These are phyloP conservation scores for Hypsizygus marmoreus DNA, from an alignment of 768 basidiomycete genomes.

Conservation along the genomic window DNA sequence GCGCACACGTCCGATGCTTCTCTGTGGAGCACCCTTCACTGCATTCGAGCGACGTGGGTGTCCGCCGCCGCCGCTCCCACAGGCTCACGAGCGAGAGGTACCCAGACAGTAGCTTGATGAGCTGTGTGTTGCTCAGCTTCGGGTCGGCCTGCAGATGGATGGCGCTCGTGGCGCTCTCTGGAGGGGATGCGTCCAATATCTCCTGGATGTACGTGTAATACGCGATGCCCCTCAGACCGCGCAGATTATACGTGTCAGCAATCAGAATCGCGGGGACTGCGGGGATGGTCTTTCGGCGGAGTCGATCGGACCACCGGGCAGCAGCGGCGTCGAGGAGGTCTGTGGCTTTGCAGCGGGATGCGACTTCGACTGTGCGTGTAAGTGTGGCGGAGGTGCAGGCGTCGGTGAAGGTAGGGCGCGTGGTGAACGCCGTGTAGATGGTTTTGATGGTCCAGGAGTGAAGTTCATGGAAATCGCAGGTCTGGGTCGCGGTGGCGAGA, in stretches of 20 bases:
- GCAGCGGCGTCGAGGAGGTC: slow-evolving; percentile 25
- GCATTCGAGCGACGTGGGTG: slow-evolving; percentile 27
- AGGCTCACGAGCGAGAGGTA: slow-evolving; percentile 36
- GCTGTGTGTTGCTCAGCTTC: slow-evolving; percentile 37
- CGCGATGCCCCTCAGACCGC: slow-evolving; percentile 34
- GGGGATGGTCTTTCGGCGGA: slow-evolving; percentile 31
- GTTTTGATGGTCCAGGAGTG: slow-evolving; percentile 46
- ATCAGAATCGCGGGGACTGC: slow-evolving; percentile 39
- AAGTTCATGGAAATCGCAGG: slow-evolving; percentile 48
- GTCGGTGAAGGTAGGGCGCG: slow-evolving; percentile 27
- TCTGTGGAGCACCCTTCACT: slow-evolving; percentile 22
- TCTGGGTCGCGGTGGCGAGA: slow-evolving; percentile 50
- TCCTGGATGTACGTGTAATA: slow-evolving; percentile 41
- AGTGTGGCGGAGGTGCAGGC: slow-evolving; percentile 38
- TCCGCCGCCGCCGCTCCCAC: slow-evolving; percentile 35
- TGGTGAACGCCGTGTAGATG: slow-evolving; percentile 27
- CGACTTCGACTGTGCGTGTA: slow-evolving; percentile 29
- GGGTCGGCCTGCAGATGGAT: slow-evolving; percentile 35
- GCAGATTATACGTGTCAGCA: slow-evolving; percentile 33
- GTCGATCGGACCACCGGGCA: slow-evolving; percentile 31
- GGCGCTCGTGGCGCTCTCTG: slow-evolving; percentile 24
- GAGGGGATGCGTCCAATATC: slow-evolving; percentile 31
- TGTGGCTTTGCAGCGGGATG: slow-evolving; percentile 20
- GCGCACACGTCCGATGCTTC: slow-evolving; percentile 28
- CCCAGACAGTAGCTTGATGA: slow-evolving; percentile 36